Evolutionary conservation across 2,329 filamentous ascomycete genomes (phyloP).

Genomic region (Fusarium protoensiforme): DNA sequence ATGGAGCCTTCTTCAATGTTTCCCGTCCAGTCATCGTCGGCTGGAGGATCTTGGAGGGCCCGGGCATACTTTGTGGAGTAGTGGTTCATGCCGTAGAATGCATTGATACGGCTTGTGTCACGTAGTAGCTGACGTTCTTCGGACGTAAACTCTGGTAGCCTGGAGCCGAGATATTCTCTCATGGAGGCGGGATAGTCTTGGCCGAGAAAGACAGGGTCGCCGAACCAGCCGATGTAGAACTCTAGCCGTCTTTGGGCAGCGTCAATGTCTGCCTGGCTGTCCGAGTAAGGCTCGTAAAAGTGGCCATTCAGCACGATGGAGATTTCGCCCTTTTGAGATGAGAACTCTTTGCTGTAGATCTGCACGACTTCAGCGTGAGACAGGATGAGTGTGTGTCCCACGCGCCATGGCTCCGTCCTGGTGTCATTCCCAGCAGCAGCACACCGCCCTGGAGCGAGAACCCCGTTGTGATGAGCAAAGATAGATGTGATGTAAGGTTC

Average conservation of each 20-base stretch:
- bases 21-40: slow-evolving; percentile 33
- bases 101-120: slow-evolving; percentile 18
- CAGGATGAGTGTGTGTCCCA: neutral
- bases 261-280: neutral
- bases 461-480: slow-evolving; percentile 34
- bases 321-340: neutral
- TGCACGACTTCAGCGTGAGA: neutral
- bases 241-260: neutral
- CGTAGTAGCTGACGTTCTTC: neutral
- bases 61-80: slow-evolving; percentile 48
- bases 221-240: neutral
- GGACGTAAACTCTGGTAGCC: neutral
- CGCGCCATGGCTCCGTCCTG: neutral
- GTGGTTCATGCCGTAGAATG: slow-evolving; percentile 51
- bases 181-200: neutral
- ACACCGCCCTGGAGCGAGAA: slow-evolving; percentile 29
- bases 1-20: slow-evolving; percentile 27
- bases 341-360: neutral
- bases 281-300: neutral
- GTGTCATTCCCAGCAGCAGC: neutral
- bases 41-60: slow-evolving; percentile 28
- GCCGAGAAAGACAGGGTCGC: neutral
- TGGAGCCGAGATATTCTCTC: neutral
- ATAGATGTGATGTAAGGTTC: slow-evolving; percentile 44
- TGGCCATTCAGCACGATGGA: neutral